Conservation (phyloP, 306 rosid genomes). For the Begonia fuchsioides region DNA sequence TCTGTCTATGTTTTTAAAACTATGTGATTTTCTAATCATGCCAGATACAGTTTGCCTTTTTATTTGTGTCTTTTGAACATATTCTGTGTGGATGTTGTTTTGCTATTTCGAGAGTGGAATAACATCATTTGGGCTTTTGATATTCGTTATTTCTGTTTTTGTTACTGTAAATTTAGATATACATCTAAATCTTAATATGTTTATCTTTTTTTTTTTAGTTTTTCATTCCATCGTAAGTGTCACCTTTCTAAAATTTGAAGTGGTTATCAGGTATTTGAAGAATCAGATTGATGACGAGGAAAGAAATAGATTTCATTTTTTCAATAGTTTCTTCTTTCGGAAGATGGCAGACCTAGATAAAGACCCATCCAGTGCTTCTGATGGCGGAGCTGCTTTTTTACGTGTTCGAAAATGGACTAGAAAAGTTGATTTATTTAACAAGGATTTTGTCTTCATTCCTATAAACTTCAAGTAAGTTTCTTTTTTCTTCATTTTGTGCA, state of each 20-base stretch:
- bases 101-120: neutral
- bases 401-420: conserved; percentile 98
- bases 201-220: neutral
- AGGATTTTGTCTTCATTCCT: conserved; percentile 90
- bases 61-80: neutral
- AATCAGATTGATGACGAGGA: conserved; percentile 59
- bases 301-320: conserved; percentile 65
- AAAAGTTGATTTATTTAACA: conserved; percentile 74
- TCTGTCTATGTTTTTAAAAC: too few species aligned
- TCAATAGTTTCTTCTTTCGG: conserved; percentile 92
- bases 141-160: neutral
- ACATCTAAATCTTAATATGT: neutral
- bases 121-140: neutral
- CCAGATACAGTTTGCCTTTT: neutral
- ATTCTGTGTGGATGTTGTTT: neutral
- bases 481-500: neutral
- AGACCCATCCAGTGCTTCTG: conserved; percentile 84
- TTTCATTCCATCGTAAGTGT: neutral
- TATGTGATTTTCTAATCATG: neutral
- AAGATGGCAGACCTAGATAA: conserved; percentile 95
- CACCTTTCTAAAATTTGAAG: neutral
- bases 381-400: conserved; percentile 81
- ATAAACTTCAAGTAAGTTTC: conserved; percentile 74
- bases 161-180: neutral
- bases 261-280: conserved; percentile 55